Evolutionary conservation across 2,329 filamentous ascomycete genomes (phyloP).

Genomic region (Xylaria sp.): DNA sequence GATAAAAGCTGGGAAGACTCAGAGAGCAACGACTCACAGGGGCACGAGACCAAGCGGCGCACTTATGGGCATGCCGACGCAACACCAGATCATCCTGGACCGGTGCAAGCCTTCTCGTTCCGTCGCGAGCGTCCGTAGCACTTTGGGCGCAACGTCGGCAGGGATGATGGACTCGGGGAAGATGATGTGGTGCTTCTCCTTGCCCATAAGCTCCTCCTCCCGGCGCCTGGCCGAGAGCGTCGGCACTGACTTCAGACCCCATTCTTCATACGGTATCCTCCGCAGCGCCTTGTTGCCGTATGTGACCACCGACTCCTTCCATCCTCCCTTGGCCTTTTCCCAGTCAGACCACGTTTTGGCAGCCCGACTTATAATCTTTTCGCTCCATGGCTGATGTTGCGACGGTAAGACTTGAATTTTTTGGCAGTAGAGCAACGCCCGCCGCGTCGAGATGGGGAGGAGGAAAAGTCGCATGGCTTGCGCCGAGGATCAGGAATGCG

Average conservation of each 20-base stretch:
- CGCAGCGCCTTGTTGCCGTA: slow-evolving; percentile 84
- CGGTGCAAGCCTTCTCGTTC: slow-evolving; percentile 77
- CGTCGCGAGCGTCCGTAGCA: slow-evolving; percentile 67
- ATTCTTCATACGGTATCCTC: slow-evolving; percentile 93
- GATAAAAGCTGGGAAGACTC: background rate
- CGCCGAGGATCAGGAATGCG: slow-evolving; percentile 5
- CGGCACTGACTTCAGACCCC: slow-evolving; percentile 92
- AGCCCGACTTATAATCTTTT: slow-evolving; percentile 66
- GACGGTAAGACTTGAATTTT: slow-evolving; percentile 55
- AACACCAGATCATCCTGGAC: slow-evolving; percentile 71
- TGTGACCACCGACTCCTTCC: slow-evolving; percentile 80
- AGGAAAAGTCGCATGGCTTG: slow-evolving; percentile 81
- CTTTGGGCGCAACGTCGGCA: slow-evolving; percentile 53
- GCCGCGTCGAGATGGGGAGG: slow-evolving; percentile 84
- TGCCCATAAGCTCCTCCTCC: slow-evolving; percentile 56
- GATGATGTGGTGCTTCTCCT: slow-evolving; percentile 64
- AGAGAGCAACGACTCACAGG: slow-evolving; percentile 55
- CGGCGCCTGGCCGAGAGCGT: slow-evolving; percentile 64
- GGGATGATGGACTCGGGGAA: slow-evolving; percentile 70
- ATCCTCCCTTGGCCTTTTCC: slow-evolving; percentile 78
- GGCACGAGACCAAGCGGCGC: slow-evolving; percentile 79
- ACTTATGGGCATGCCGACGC: slow-evolving; percentile 76
- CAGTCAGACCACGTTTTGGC: slow-evolving; percentile 75
- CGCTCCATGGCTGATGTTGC: slow-evolving; percentile 52
- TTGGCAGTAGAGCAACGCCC: slow-evolving; percentile 89